Base-by-base conservation (phyloP, 2,329 filamentous ascomycete genomes). In the Fusarium miscanthi region DNA sequence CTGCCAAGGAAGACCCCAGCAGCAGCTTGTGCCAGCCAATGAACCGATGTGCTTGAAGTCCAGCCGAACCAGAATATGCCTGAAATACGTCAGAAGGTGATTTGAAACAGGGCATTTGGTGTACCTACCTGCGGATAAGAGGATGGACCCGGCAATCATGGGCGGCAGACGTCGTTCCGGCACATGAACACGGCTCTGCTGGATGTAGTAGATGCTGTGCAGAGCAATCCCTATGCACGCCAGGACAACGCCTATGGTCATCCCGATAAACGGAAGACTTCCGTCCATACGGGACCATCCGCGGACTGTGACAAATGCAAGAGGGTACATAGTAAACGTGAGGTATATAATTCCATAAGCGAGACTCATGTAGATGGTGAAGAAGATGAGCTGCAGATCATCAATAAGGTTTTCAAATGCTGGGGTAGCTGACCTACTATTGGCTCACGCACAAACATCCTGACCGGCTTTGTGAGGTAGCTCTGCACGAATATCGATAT, bases 81-180 rank as follows among this genome's bases (percentile, higher is more conserved):
- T 56, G 2, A 0, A 45, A 25, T 2, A 11, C 21, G 27, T 56
- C 8, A 56, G 52, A 31, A 1, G 0, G 2, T 0, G 6, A 3
- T 12, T 16, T 2, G 6, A 13, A 0, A 21, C 2, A 25, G 12
- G n/a, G 3, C 8, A 8, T 4, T 4, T 33, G 11, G 11, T 19
- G 8, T 19, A 13, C 19, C 2, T 45, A 43, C 52, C 52, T 25
- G 27, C 38, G 1, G 38, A 56, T 1, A 56, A 0, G 6, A 56
- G n/a, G 13, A 21, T 8, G 7, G 38, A 56, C 8, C 52, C 52
- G 38, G 27, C 38, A 21, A 56, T 45, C 52, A 56, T 56, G 12
- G 52, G 52, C 38, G 52, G 52, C 16, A 56, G 38, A 43, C 52
- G 52, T 45, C 52, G n/a, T 33, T 56, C 52, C 21, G 27, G 52